These are phyloP conservation scores for Talaromyces sp. DNA, from an alignment of 2,329 filamentous ascomycete genomes.

Conservation along the genomic window DNA sequence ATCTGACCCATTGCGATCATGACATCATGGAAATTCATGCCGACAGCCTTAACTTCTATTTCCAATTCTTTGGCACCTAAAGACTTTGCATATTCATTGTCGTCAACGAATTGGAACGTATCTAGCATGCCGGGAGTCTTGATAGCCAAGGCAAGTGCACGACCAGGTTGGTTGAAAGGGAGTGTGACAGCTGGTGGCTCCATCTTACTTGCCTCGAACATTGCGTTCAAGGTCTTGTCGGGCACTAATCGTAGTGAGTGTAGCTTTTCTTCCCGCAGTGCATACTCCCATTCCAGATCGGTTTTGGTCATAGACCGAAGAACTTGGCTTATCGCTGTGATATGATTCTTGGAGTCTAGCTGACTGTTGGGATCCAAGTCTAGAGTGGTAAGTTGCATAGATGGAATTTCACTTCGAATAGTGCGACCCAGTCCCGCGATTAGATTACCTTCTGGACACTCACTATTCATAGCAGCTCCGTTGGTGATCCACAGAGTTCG, in stretches of 20 bases:
- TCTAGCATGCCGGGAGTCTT: conserved; percentile 6
- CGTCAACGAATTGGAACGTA: conserved; percentile 23
- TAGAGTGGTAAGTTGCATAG: not conserved
- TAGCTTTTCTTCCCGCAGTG: not conserved
- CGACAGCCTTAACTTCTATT: conserved; percentile 33
- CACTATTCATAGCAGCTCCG: not conserved
- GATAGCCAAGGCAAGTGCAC: conserved; percentile 2
- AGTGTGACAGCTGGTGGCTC: not conserved
- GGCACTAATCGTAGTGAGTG: not conserved
- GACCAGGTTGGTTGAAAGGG: conserved; percentile 7
- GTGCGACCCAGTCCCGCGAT: not conserved
- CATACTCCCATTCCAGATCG: not conserved
- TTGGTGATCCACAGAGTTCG: not conserved
- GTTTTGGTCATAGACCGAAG: not conserved
- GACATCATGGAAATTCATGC: conserved; percentile 48
- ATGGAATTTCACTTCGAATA: not conserved
- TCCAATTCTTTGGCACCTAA: conserved; percentile 27
- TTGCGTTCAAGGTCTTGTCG: not conserved
- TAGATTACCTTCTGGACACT: not conserved
- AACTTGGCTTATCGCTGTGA: not conserved
- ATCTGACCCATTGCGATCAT: conserved; percentile 35
- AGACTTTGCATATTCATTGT: conserved; percentile 2
- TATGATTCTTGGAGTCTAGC: not conserved
- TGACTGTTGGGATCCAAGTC: not conserved
- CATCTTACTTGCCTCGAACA: not conserved